Evolutionary conservation across 1,284 basidiomycete genomes (phyloP).

Genomic region (Termitomyces sp.): DNA sequence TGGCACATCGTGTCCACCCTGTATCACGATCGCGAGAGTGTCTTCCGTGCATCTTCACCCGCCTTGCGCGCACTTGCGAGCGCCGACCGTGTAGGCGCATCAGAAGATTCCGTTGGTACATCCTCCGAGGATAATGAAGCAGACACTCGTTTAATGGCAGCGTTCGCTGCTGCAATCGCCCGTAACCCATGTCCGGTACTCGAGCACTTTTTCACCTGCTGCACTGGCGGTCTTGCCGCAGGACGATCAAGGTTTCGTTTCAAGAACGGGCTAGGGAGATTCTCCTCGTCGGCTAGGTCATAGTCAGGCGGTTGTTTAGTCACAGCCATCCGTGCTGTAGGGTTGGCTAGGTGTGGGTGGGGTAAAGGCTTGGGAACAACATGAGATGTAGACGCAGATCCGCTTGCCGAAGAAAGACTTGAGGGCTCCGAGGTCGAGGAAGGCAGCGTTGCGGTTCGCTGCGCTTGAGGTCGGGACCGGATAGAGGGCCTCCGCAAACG

Average conservation of each 20-base stretch:
- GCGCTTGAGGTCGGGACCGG: constrained; percentile 23
- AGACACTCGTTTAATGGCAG: constrained; percentile 25
- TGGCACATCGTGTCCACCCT: neutral
- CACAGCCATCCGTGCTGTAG: constrained; percentile 19
- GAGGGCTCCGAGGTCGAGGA: constrained; percentile 16
- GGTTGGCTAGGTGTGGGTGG: constrained; percentile 32
- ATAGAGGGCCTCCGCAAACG: constrained; percentile 41
- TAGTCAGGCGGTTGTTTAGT: constrained; percentile 36
- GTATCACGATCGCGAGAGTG: constrained; percentile 35
- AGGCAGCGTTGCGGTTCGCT: constrained; percentile 18
- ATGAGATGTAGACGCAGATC: constrained; percentile 15
- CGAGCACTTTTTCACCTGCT: constrained; percentile 31
- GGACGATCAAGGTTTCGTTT: constrained; percentile 44
- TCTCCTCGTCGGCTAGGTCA: constrained; percentile 73
- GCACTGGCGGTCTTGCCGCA: constrained; percentile 8
- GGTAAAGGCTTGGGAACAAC: constrained; percentile 29
- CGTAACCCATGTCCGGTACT: constrained; percentile 52
- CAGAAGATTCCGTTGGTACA: constrained; percentile 14
- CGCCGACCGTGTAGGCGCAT: constrained; percentile 26
- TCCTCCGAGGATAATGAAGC: constrained; percentile 16
- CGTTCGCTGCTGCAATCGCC: constrained; percentile 60
- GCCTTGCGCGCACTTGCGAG: constrained; percentile 41
- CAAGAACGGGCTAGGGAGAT: constrained; percentile 79
- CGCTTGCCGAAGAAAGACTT: constrained; percentile 18
- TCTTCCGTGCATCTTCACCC: constrained; percentile 48